Conservation (phyloP, 169 alveolate genomes). For the Plasmodium falciparum region DNA sequence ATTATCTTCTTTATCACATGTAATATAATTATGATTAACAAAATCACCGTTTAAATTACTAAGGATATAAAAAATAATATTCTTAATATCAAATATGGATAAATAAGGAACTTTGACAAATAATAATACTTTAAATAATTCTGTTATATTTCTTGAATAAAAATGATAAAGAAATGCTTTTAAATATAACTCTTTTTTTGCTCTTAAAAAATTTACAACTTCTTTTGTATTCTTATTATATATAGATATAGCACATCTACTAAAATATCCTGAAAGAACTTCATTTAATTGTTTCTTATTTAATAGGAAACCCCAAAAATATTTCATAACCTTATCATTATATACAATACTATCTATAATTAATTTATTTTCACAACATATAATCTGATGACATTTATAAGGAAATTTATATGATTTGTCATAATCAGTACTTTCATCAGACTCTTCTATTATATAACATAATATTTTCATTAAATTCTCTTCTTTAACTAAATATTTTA, state of each 20-base stretch:
- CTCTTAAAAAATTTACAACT: slow-evolving; percentile 53
- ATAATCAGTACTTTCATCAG: slow-evolving; percentile 30
- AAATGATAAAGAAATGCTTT: slow-evolving; percentile 64
- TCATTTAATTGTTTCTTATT: slow-evolving; percentile 66
- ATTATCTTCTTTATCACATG: slow-evolving; percentile 59
- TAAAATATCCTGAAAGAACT: slow-evolving; percentile 59
- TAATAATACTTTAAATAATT: slow-evolving; percentile 40
- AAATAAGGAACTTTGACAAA: slow-evolving; percentile 61
- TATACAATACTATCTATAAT: slow-evolving; percentile 49
- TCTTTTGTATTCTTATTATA: slow-evolving; percentile 67
- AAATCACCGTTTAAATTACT: slow-evolving; percentile 61
- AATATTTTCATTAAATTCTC: slow-evolving; percentile 43
- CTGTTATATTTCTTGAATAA: slow-evolving; percentile 70
- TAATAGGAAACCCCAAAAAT: slow-evolving; percentile 43
- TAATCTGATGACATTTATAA: slow-evolving; percentile 62
- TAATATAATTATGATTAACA: slow-evolving; percentile 11
- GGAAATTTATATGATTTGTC: slow-evolving; percentile 53
- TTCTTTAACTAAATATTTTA: slow-evolving; percentile 34
- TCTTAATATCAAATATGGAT: slow-evolving; percentile 48
- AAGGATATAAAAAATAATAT: slow-evolving; percentile 35
- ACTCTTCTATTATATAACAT: slow-evolving; percentile 43
- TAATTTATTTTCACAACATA: slow-evolving; percentile 57
- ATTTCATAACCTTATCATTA: slow-evolving; percentile 45
- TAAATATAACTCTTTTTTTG: slow-evolving; percentile 44
- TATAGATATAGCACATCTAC: slow-evolving; percentile 65